phyloP scores from a whole-genome alignment of 805 yeast genomes.

The Metschnikowia aberdeeniae region DNA sequence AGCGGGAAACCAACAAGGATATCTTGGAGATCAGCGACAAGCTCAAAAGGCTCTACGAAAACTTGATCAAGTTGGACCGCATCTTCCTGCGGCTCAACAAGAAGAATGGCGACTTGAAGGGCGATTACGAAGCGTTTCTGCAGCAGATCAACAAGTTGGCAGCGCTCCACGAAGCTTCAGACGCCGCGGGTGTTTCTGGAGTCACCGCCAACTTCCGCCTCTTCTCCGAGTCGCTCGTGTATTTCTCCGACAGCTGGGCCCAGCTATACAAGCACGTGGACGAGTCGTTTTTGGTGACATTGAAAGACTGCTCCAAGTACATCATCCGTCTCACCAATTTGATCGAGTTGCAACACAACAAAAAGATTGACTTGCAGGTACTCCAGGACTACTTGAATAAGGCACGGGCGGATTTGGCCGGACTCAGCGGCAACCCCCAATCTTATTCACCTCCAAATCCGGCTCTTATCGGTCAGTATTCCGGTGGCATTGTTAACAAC shows the following conservation, averaged over 20 bases:
- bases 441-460: conserved; percentile 30
- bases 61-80: conserved; percentile 71
- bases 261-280: conserved; percentile 52
- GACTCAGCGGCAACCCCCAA: conserved; percentile 29
- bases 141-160: conserved; percentile 67
- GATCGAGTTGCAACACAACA: conserved; percentile 82
- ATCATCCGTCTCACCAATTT: conserved; percentile 46
- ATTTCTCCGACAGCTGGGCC: conserved; percentile 39
- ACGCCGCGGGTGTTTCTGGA: conserved; percentile 23
- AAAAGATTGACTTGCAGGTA: conserved; percentile 87
- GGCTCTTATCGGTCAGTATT: conserved; percentile 18
- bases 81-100: conserved; percentile 69
- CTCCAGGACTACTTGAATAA: conserved; percentile 72
- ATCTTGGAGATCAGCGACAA: conserved; percentile 65
- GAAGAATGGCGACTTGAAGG: conserved; percentile 66
- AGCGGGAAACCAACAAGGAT: conserved; percentile 71
- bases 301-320: conserved; percentile 83
- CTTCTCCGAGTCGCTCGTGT: conserved; percentile 35
- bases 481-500: conserved; percentile 36
- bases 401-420: conserved; percentile 59
- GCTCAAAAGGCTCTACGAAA: conserved; percentile 80
- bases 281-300: conserved; percentile 72
- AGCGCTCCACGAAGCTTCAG: conserved; percentile 38
- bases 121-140: conserved; percentile 69
- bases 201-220: conserved; percentile 29